Conservation (phyloP, 805 yeast genomes). For the Lachancea thermotolerans region DNA sequence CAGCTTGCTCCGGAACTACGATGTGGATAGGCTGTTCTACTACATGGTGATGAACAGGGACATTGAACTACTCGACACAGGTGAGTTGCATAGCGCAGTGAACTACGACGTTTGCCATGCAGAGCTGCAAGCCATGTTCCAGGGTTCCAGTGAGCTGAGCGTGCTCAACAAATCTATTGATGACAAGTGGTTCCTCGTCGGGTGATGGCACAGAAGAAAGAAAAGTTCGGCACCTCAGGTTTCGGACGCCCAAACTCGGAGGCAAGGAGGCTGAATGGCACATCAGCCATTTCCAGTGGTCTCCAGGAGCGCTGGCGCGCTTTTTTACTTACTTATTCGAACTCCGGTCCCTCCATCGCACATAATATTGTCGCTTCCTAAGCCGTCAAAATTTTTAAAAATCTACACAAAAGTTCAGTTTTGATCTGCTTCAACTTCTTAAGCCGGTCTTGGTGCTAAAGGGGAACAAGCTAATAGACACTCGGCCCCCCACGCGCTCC, state of each 20-base stretch:
- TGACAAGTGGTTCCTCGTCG: conserved; percentile 19
- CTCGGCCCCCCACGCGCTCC: too few species aligned
- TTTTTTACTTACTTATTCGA: too few species aligned
- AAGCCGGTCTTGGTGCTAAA: too few species aligned
- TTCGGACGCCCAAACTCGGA: not conserved
- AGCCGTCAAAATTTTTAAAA: too few species aligned
- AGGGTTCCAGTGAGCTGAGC: conserved; percentile 6
- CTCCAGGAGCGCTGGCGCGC: too few species aligned
- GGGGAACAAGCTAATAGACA: too few species aligned
- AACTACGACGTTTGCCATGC: conserved; percentile 5
- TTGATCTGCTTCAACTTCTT: too few species aligned
- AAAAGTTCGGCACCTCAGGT: not conserved
- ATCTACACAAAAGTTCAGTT: too few species aligned
- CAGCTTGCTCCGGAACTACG: conserved; percentile 19
- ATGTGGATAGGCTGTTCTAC: conserved; percentile 25
- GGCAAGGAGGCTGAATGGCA: too few species aligned
- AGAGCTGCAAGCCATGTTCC: conserved; percentile 4
- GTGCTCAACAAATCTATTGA: conserved; percentile 6
- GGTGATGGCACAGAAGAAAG: conserved; percentile 3
- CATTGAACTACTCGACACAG: not conserved
- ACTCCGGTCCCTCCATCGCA: too few species aligned
- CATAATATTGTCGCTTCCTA: too few species aligned
- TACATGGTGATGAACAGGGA: conserved; percentile 8
- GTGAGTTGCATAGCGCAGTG: not conserved
- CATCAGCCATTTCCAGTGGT: too few species aligned